phyloP scores from a whole-genome alignment of 805 yeast genomes.

The Wickerhamomyces chaumierensis region DNA sequence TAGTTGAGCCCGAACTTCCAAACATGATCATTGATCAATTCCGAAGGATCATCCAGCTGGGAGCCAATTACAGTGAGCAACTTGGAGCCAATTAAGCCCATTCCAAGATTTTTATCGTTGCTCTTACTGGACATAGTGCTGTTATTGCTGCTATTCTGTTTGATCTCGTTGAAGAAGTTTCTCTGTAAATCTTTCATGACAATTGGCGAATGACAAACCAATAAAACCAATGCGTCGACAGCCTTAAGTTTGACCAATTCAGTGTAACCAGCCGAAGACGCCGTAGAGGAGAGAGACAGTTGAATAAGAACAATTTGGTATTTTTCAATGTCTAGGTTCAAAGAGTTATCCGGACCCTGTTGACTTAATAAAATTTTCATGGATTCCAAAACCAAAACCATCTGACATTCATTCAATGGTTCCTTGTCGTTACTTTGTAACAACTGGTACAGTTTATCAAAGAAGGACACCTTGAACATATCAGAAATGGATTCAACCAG shows the following conservation, averaged over 20 bases:
- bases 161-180: slow-evolving; percentile 23
- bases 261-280: too few species aligned
- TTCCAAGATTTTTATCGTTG: slow-evolving; percentile 24
- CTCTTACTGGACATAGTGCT: slow-evolving; percentile 11
- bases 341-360: slow-evolving; percentile 6
- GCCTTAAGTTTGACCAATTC: background rate
- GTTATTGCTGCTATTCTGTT: slow-evolving; percentile 20
- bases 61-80: slow-evolving; percentile 28
- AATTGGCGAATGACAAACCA: slow-evolving; percentile 23
- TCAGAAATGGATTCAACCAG: slow-evolving; percentile 21
- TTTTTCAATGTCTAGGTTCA: slow-evolving; percentile 13
- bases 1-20: slow-evolving; percentile 28
- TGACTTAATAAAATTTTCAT: slow-evolving; percentile 19
- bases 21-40: slow-evolving; percentile 21
- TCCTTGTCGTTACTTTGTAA: slow-evolving; percentile 5
- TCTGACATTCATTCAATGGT: background rate
- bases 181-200: slow-evolving; percentile 26
- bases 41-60: too few species aligned
- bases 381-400: slow-evolving; percentile 12
- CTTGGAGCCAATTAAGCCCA: slow-evolving; percentile 26
- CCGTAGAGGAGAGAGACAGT: slow-evolving; percentile 23
- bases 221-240: slow-evolving; percentile 1
- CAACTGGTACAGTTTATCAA: slow-evolving; percentile 13
- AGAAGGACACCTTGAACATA: slow-evolving; percentile 21
- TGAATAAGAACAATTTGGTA: slow-evolving; percentile 22